These are phyloP conservation scores for Rhizopogon vulgaris DNA, from an alignment of 768 basidiomycete genomes.

Conservation along the genomic window DNA sequence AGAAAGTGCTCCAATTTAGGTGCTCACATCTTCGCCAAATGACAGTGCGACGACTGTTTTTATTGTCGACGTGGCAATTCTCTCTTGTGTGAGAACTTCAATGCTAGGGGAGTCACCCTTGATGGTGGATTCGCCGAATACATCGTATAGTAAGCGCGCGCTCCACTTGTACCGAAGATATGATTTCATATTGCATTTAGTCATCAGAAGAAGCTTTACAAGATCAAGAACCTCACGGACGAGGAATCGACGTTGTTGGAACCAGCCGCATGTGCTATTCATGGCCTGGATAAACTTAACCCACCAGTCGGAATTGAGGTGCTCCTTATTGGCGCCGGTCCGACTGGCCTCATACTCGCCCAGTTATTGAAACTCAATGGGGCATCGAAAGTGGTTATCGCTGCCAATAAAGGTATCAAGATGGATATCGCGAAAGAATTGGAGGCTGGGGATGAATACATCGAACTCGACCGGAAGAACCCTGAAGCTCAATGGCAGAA, in stretches of 20 bases:
- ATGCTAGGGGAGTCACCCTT: slow-evolving; percentile 70
- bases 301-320: slow-evolving; percentile 81
- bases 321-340: slow-evolving; percentile 84
- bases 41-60: slow-evolving; percentile 78
- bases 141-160: slow-evolving; percentile 61
- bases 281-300: slow-evolving; percentile 84
- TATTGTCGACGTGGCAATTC: slow-evolving; percentile 82
- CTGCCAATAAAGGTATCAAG: slow-evolving; percentile 88
- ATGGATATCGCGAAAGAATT: slow-evolving; percentile 80
- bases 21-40: slow-evolving; percentile 1
- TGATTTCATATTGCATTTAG: slow-evolving; percentile 24
- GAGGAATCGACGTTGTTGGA: slow-evolving; percentile 86
- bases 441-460: slow-evolving; percentile 77
- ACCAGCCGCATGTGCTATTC: slow-evolving; percentile 87
- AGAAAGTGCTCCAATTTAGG: not conserved
- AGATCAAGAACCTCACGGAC: slow-evolving; percentile 81
- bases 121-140: slow-evolving; percentile 91
- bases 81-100: slow-evolving; percentile 81
- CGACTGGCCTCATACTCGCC: slow-evolving; percentile 85
- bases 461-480: slow-evolving; percentile 74
- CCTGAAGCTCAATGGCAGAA: slow-evolving; percentile 76
- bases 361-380: slow-evolving; percentile 87
- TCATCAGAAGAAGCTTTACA: slow-evolving; percentile 74
- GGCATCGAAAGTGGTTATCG: slow-evolving; percentile 73
- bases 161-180: not conserved